Conservation (phyloP, 176 grass and related monocot genomes). For the Ampelocalamus luodianensis region DNA sequence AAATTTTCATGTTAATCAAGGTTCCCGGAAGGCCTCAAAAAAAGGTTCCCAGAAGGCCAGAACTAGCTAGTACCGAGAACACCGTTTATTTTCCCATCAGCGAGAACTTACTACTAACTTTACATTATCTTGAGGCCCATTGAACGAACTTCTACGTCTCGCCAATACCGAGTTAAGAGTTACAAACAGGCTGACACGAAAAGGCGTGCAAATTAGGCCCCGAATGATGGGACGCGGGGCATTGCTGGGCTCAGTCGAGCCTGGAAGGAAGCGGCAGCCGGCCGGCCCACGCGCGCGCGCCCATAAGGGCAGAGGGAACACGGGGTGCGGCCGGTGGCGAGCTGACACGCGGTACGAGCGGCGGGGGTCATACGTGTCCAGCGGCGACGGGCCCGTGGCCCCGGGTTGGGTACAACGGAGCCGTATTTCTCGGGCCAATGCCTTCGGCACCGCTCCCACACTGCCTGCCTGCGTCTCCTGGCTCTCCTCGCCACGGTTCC, state of each 20-base stretch:
- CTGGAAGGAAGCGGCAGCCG: background rate
- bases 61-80: background rate
- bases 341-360: constrained; percentile 45
- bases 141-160: background rate
- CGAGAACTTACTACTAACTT: background rate
- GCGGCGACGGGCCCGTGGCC: constrained; percentile 12
- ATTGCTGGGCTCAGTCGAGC: background rate
- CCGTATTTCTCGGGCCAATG: constrained; percentile 70
- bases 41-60: background rate
- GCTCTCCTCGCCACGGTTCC: constrained; percentile 7
- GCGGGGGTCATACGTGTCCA: constrained; percentile 52
- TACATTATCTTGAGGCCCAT: background rate
- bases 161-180: too few relatives aligned
- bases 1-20: background rate
- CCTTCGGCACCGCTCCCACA: constrained; percentile 61
- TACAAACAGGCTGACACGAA: background rate
- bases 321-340: constrained; percentile 31
- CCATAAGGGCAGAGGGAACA: background rate
- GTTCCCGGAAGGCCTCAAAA: background rate
- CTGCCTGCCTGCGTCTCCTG: constrained; percentile 12
- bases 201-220: background rate
- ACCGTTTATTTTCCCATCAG: background rate
- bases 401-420: constrained; percentile 59
- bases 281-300: background rate
- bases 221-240: too few relatives aligned